Conservation (phyloP, 2,329 filamentous ascomycete genomes). For the Cladosporium phlei region DNA sequence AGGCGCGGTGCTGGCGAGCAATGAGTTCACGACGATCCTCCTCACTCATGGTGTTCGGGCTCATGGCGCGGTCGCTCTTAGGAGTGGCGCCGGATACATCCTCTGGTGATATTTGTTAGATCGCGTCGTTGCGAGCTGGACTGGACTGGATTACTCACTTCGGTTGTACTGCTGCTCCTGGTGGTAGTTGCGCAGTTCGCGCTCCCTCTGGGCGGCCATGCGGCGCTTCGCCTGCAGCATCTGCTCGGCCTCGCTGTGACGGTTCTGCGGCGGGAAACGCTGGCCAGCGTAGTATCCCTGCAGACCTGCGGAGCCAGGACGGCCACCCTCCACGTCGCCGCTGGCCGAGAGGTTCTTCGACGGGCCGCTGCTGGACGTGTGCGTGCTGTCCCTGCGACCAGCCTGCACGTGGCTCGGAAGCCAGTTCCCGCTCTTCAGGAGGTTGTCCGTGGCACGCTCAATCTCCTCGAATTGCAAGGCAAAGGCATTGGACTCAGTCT, state of each 20-base stretch:
- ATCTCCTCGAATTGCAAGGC: conserved; percentile 92
- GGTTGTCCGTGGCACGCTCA: conserved; percentile 89
- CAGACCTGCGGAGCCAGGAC: conserved; percentile 70
- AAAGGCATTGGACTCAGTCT: conserved; percentile 69
- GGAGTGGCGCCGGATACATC: conserved; percentile 28
- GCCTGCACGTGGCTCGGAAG: conserved; percentile 45
- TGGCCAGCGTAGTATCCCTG: conserved; percentile 94
- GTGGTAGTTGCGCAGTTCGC: conserved; percentile 98
- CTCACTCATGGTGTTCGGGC: conserved; percentile 83
- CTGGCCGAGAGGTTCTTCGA: conserved; percentile 78
- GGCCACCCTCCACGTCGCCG: conserved; percentile 69
- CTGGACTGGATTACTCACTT: conserved; percentile 57
- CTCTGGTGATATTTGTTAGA: conserved; percentile 7
- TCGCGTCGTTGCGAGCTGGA: not conserved
- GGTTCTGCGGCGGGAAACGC: conserved; percentile 73
- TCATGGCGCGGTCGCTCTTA: conserved; percentile 84
- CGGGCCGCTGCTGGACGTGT: conserved; percentile 29
- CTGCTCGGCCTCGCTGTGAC: conserved; percentile 89
- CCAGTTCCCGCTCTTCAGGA: conserved; percentile 94
- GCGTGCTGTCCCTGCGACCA: conserved; percentile 69
- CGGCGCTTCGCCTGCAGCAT: conserved; percentile 98
- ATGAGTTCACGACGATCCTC: conserved; percentile 95
- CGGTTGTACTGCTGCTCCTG: conserved; percentile 99
- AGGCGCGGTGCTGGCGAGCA: conserved; percentile 86
- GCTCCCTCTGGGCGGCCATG: conserved; percentile 98